Evolutionary conservation across 2,329 filamentous ascomycete species (phyloP).

Genomic region (Trichoderma brevicompactum): DNA sequence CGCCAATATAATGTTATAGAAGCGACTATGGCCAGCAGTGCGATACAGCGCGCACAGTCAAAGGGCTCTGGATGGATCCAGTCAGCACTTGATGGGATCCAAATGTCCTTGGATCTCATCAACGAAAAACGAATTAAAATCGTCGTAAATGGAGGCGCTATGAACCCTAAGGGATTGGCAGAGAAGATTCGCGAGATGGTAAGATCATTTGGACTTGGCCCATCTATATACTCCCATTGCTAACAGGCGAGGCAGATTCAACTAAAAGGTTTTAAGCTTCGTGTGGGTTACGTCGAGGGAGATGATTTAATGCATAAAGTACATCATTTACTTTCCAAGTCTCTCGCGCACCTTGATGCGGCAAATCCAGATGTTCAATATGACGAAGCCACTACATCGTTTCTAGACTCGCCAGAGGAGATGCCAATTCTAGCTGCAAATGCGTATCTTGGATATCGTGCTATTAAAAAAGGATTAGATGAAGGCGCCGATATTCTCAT

Average conservation of each 20-base stretch:
- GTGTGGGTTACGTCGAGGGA: slow-evolving; percentile 46
- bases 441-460: slow-evolving; percentile 56
- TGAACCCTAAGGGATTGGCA: slow-evolving; percentile 58
- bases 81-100: slow-evolving; percentile 34
- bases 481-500: slow-evolving; percentile 49
- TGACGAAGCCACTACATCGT: slow-evolving; percentile 30
- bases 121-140: slow-evolving; percentile 56
- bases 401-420: slow-evolving; percentile 30
- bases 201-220: not conserved
- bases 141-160: slow-evolving; percentile 60
- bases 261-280: slow-evolving; percentile 38
- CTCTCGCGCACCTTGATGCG: slow-evolving; percentile 33
- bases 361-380: slow-evolving; percentile 33
- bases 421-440: slow-evolving; percentile 42
- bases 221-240: not conserved
- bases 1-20: slow-evolving; percentile 29
- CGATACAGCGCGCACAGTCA: slow-evolving; percentile 22
- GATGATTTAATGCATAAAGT: slow-evolving; percentile 42
- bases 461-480: slow-evolving; percentile 46
- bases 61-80: not conserved
- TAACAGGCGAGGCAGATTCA: slow-evolving; percentile 31
- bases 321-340: slow-evolving; percentile 19
- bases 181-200: slow-evolving; percentile 37
- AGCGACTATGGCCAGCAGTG: slow-evolving; percentile 37
- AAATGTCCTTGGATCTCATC: slow-evolving; percentile 41